A percentile compares a stretch with the other conserved stretches of the same genome.
Evolutionary conservation across 768 basidiomycete species (phyloP).

Genomic region (Mycena amicta): DNA sequence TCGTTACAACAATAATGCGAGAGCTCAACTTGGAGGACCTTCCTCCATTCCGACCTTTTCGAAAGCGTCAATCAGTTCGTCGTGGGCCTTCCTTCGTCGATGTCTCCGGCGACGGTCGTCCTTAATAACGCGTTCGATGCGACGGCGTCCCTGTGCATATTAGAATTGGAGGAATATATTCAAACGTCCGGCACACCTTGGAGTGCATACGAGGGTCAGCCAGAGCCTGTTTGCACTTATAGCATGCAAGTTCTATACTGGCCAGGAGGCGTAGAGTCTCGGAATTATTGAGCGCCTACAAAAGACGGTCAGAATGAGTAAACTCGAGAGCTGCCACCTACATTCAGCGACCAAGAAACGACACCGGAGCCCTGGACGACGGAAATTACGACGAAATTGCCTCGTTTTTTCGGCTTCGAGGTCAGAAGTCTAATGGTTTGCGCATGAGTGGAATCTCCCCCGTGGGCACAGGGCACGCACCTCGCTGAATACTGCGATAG

Average conservation of each 20-base stretch:
- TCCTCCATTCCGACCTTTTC: constrained; percentile 42
- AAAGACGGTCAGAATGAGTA: constrained; percentile 12
- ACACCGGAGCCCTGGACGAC: constrained; percentile 68
- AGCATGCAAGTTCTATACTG: constrained; percentile 84
- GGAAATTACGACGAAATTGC: constrained; percentile 84
- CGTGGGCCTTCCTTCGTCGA: constrained; percentile 81
- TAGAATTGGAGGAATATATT: too few relatives aligned
- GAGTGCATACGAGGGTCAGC: constrained; percentile 64
- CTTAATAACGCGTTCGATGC: constrained; percentile 80
- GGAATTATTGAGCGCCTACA: constrained; percentile 77
- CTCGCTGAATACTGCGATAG: constrained; percentile 72
- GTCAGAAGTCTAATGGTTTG: constrained; percentile 53
- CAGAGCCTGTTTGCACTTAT: constrained; percentile 70
- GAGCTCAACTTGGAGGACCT: constrained; percentile 22
- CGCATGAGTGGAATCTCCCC: neutral
- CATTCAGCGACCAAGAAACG: constrained; percentile 85
- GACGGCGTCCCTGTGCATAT: constrained; percentile 64
- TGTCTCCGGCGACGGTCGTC: constrained; percentile 83
- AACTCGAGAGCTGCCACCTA: constrained; percentile 35
- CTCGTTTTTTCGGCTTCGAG: constrained; percentile 85
- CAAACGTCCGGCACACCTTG: neutral
- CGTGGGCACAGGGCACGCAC: constrained; percentile 37
- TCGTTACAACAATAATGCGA: neutral
- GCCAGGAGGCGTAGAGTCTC: constrained; percentile 82
- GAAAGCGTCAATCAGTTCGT: constrained; percentile 80